Evolutionary conservation across 169 alveolate species (phyloP).

Genomic region (Plasmodium vinckei): DNA sequence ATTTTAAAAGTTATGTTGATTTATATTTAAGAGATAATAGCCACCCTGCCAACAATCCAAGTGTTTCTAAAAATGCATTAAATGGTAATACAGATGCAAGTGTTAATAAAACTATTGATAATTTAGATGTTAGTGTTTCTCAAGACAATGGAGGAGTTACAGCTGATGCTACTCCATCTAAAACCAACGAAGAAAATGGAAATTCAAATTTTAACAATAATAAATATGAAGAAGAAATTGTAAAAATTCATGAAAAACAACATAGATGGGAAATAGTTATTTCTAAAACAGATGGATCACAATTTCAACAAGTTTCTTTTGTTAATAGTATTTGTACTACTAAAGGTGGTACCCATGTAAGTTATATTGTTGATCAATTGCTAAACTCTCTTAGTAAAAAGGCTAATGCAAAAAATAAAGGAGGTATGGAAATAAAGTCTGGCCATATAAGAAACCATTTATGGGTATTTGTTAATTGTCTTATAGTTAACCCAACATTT

Average conservation of each 20-base stretch:
- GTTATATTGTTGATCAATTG: conserved; percentile 96
- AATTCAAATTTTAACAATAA: background rate
- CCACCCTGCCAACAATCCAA: background rate
- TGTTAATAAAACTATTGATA: conserved; percentile 11
- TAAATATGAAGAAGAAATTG: conserved; percentile 78
- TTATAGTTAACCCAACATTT: conserved; percentile 98
- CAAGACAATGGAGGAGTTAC: conserved; percentile 9
- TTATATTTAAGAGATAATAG: conserved; percentile 87
- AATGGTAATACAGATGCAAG: background rate
- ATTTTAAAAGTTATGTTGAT: conserved; percentile 95
- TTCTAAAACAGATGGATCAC: conserved; percentile 91
- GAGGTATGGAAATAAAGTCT: conserved; percentile 93
- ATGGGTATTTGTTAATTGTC: conserved; percentile 97
- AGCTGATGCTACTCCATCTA: conserved; percentile 18
- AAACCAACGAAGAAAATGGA: conserved; percentile 7
- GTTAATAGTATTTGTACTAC: conserved; percentile 98
- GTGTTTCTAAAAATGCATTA: background rate
- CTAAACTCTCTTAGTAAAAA: conserved; percentile 92
- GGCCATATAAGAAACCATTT: conserved; percentile 94
- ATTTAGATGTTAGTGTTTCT: conserved; percentile 16
- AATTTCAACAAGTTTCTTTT: conserved; percentile 97
- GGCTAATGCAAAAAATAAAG: conserved; percentile 95
- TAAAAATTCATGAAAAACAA: conserved; percentile 83
- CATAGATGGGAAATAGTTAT: conserved; percentile 91
- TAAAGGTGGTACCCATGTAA: conserved; percentile 99